phyloP scores from a whole-genome alignment of 2,329 filamentous ascomycete genomes.

The Raffaelea arxii region DNA sequence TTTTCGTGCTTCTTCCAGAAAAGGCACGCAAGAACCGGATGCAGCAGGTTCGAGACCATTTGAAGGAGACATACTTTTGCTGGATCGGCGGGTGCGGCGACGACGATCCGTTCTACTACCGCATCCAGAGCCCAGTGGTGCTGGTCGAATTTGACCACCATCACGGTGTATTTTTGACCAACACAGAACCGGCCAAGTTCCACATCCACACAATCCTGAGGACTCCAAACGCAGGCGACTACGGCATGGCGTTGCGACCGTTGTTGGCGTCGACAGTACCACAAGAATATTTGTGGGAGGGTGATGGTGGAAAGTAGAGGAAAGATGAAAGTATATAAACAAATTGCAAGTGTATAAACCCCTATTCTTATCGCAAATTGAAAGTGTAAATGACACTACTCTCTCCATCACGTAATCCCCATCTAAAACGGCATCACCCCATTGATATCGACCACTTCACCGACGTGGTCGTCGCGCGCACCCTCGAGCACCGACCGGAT shows the following conservation, averaged over 20 bases:
- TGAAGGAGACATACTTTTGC: conserved; percentile 65
- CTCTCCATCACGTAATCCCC: neutral
- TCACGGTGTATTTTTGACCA: conserved; percentile 66
- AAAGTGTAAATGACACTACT: too few species aligned
- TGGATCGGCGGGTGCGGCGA: conserved; percentile 66
- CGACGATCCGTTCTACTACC: conserved; percentile 65
- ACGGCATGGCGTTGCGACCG: conserved; percentile 46
- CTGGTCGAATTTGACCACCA: conserved; percentile 74
- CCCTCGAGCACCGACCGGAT: conserved; percentile 29
- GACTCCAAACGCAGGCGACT: conserved; percentile 67
- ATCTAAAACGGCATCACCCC: conserved; percentile 5
- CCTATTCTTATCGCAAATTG: too few species aligned
- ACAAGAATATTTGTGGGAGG: too few species aligned
- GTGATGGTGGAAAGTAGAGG: too few species aligned
- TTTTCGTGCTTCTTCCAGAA: conserved; percentile 57
- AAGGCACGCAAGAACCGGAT: conserved; percentile 44
- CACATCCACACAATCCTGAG: conserved; percentile 68
- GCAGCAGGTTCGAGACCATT: conserved; percentile 41
- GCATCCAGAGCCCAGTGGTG: conserved; percentile 66
- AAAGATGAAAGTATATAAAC: too few species aligned
- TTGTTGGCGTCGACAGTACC: too few species aligned
- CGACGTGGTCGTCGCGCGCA: conserved; percentile 20
- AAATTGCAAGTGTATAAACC: too few species aligned
- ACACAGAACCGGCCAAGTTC: conserved; percentile 64
- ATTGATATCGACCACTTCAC: neutral